A percentile compares a stretch with the other conserved stretches of the same genome.
Conservation (phyloP, 257 asterid genomes). For the Solanum commersonii region DNA sequence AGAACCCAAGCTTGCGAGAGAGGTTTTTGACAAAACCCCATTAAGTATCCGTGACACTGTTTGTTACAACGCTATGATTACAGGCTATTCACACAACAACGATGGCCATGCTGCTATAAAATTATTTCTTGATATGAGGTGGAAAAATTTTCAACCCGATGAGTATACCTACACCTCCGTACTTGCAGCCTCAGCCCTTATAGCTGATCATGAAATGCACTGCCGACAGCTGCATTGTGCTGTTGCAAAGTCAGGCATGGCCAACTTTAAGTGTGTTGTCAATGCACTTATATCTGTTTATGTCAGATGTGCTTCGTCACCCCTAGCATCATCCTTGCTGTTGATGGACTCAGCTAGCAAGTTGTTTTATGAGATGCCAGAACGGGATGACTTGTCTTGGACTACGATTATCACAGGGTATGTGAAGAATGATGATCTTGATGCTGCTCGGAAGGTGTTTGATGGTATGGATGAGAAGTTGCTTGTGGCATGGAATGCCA, state of each 20-base stretch:
- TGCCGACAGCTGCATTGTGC: slow-evolving; percentile 58
- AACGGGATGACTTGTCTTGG: slow-evolving; percentile 54
- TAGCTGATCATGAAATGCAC: slow-evolving; percentile 45
- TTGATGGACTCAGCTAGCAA: slow-evolving; percentile 43
- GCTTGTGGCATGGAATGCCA: slow-evolving; percentile 68
- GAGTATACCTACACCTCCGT: slow-evolving; percentile 44
- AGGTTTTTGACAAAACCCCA: slow-evolving; percentile 36
- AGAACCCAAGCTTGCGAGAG: slow-evolving; percentile 29
- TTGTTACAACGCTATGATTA: slow-evolving; percentile 49
- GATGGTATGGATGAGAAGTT: slow-evolving; percentile 54
- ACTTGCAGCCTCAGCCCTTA: slow-evolving; percentile 41
- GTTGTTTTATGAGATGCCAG: slow-evolving; percentile 41
- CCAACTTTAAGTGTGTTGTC: slow-evolving; percentile 34
- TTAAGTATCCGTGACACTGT: slow-evolving; percentile 42
- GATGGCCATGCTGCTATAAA: slow-evolving; percentile 48
- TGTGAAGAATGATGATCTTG: slow-evolving; percentile 50
- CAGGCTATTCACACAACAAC: slow-evolving; percentile 43
- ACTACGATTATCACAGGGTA: slow-evolving; percentile 65
- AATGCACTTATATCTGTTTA: slow-evolving; percentile 55
- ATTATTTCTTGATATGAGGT: slow-evolving; percentile 46
- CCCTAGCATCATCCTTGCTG: slow-evolving; percentile 19
- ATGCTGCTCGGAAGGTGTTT: slow-evolving; percentile 47
- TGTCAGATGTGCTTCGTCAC: slow-evolving; percentile 59
- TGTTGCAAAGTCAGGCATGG: slow-evolving; percentile 46
- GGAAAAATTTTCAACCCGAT: slow-evolving; percentile 31